Base-by-base conservation (phyloP, 148 eudicot genomes). In the Fagopyrum tataricum region DNA sequence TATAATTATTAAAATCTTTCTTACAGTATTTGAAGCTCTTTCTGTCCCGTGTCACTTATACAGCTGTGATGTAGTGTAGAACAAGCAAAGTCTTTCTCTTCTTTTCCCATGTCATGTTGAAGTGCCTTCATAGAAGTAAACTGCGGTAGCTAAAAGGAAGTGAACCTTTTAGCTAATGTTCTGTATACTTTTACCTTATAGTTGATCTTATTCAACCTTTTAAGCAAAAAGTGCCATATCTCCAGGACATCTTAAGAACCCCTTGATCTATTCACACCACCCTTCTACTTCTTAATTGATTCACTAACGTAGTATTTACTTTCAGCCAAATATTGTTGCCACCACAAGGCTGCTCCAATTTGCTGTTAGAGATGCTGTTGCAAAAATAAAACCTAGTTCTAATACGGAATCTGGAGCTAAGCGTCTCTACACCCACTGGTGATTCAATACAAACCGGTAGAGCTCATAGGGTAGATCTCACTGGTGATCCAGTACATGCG, bases 321-420 rank as follows among this genome's bases (percentile, higher is more conserved):
- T 70, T 80, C 86, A 86, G 80, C 56, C 82, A 74, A 81, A 78
- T 24, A 76, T 79, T 62, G 74, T 73, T 78, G 96, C 88, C 21
- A 74, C 97, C 46, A 82, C 89, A 66, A 86, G 98, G 74, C 84
- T 95, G 74, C 87, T 95, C 80, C 98, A 95, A 72, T 91, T 84
- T 87, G 98, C 98, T 59, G 97, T 95, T 44, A 81, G 93, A 66
- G 98, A 95, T 72, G 98, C 98, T 17, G 89, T 95, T 71, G 90
- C 73, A 78, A 87, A 88, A 75, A 48, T 84, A 46, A 85, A 79
- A 81, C 78, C 98, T 44, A 83, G 42, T 78, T 77, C 85, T 55
- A 70, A 80, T 69, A 55, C 82, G 17, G 93, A 87, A 83, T 91
- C 96, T 72, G 78, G 84, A 71, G 75, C 70, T 39, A 95, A 95